Evolutionary conservation across 164 flowering plant genomes (phyloP), one percentile per base, ranked within the genome.

Genomic region (Houttuynia cordata): DNA sequence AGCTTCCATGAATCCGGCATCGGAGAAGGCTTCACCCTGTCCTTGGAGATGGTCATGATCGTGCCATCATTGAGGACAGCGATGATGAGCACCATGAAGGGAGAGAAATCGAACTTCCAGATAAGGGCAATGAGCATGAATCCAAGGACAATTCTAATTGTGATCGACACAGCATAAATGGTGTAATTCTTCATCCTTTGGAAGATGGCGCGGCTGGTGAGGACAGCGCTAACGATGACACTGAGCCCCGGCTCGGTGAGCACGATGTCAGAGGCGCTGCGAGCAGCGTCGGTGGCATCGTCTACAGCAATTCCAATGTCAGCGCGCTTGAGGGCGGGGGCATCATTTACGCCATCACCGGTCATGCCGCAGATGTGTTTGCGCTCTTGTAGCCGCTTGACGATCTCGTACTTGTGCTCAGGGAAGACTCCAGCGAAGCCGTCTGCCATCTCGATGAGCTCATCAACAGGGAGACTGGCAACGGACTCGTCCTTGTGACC

Each of bases 301-400:
- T 74, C 79, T 19, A 76, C 79, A 13, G 79, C 79, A 52, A 76
- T 76, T 1, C 79, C 79, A 30, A 76, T 76, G 61, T 76, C 79
- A 0, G 79, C 79, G 51, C 66, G 70, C 64, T 76, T 76, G 42
- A 73, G 59, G 17, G 79, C 79, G 1, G 79, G 79, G 3, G 79
- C 79, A 24, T 76, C 79, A 40, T 76, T 76, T 52, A 76, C 79
- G 15, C 79, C 79, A 53, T 76, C 79, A 30, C 79, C 79, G 40
- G 79, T 76, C 79, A 76, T 76, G 14, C 79, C 79, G 42, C 79
- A 76, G 3, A 76, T 76, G 63, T 76, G 79, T 24, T 71, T 71
- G 61, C 70, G 71, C 52, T 73, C 77, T 30, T 76, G 79, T 40
- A 76, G 68, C 59, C 67, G 73, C 75, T 67, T 73, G 67, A 76